Percentiles rank a stretch among this genome's conserved stretches.
phyloP scores from a whole-genome alignment of 2,329 filamentous ascomycete species.

The Xylariaceae sp. region DNA sequence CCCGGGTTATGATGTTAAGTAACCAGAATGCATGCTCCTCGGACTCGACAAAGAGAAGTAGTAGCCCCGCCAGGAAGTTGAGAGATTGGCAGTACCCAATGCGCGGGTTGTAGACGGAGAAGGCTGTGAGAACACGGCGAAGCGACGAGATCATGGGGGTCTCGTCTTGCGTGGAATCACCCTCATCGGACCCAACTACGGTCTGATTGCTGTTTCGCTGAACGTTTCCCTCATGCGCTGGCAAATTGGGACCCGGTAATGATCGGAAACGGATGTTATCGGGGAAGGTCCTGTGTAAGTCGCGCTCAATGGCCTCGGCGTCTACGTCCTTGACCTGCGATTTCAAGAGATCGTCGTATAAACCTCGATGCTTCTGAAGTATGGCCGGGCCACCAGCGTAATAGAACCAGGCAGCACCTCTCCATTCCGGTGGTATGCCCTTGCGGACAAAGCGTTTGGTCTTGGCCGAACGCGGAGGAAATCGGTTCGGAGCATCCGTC shows the following conservation, averaged over 20 bases:
- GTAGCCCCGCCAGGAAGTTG: slow-evolving; percentile 87
- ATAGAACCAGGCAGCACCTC: slow-evolving; percentile 96
- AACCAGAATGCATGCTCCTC: slow-evolving; percentile 93
- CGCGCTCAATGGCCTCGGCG: slow-evolving; percentile 86
- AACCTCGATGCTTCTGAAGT: slow-evolving; percentile 67
- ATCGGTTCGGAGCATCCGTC: slow-evolving; percentile 67
- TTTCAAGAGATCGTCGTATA: slow-evolving; percentile 69
- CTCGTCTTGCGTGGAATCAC: slow-evolving; percentile 45
- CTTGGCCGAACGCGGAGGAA: slow-evolving; percentile 76
- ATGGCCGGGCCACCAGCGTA: slow-evolving; percentile 85
- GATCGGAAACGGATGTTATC: slow-evolving; percentile 91
- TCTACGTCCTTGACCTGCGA: slow-evolving; percentile 67
- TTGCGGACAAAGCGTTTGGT: slow-evolving; percentile 89
- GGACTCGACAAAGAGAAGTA: slow-evolving; percentile 80
- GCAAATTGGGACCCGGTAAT: slow-evolving; percentile 31
- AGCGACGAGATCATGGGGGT: slow-evolving; percentile 76
- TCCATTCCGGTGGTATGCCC: slow-evolving; percentile 88
- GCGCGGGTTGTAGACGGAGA: slow-evolving; percentile 82
- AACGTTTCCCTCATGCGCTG: slow-evolving; percentile 26
- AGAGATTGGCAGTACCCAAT: slow-evolving; percentile 96
- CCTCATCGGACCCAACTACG: slow-evolving; percentile 26
- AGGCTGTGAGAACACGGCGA: slow-evolving; percentile 81
- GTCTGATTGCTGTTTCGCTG: slow-evolving; percentile 37
- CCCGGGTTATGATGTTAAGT: slow-evolving; percentile 84
- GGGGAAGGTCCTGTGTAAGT: slow-evolving; percentile 89